These are phyloP conservation scores for Casuarina cunninghamiana DNA, from an alignment of 306 rosid species.

Conservation along the genomic window DNA sequence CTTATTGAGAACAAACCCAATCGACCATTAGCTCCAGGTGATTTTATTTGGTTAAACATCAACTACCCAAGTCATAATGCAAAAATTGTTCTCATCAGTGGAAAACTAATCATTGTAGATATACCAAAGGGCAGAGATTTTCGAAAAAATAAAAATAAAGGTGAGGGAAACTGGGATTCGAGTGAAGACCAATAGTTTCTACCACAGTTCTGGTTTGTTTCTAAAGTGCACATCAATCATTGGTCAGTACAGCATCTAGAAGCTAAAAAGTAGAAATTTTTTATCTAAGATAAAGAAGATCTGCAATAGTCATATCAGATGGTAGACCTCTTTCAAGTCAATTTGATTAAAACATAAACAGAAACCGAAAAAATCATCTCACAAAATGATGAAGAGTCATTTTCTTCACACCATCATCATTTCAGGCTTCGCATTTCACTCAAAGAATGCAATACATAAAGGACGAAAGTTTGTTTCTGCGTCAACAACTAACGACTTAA, in stretches of 20 bases:
- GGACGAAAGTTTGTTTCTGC: not conserved
- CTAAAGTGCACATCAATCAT: not conserved
- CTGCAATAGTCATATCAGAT: not conserved
- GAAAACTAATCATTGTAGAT: not conserved
- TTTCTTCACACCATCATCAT: not conserved
- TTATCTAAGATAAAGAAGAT: not conserved
- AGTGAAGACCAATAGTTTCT: not conserved
- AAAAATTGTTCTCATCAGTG: not conserved
- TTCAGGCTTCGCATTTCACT: conserved; percentile 5
- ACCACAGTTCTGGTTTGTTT: not conserved
- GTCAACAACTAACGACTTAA: not conserved
- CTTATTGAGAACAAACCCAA: not conserved
- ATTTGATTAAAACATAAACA: not conserved
- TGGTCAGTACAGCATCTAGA: not conserved
- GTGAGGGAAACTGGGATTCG: not conserved
- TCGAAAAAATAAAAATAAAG: not conserved
- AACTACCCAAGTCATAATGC: not conserved
- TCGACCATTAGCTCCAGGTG: not conserved
- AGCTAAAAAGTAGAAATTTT: not conserved
- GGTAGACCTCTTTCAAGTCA: not conserved
- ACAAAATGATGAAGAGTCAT: not conserved
- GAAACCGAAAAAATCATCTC: not conserved
- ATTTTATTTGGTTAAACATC: not conserved
- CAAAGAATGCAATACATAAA: not conserved
- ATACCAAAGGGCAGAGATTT: not conserved